Percentiles rank a stretch among this genome's conserved stretches.
Conservation (phyloP, 2,329 filamentous ascomycete genomes). For the Arthroderma sp. region DNA sequence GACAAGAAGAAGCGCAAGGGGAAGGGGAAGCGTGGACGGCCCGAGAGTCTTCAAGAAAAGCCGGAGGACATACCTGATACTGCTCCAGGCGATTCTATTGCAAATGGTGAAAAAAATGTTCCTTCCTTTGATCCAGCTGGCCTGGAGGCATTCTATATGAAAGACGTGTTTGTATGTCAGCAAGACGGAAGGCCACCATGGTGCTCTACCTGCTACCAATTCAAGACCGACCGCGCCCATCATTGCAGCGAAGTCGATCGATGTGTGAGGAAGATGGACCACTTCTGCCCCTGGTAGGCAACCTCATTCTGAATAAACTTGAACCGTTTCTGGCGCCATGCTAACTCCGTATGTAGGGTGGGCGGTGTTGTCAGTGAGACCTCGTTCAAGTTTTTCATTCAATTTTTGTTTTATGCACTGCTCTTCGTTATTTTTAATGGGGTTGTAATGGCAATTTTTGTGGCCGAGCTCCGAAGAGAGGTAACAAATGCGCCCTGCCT, state of each 20-base stretch:
- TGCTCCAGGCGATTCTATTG: not conserved
- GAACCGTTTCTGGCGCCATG: not conserved
- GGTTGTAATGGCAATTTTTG: conserved; percentile 51
- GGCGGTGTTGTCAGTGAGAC: conserved; percentile 82
- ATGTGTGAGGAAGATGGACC: conserved; percentile 84
- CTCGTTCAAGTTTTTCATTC: conserved; percentile 81
- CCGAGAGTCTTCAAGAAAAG: conserved; percentile 13
- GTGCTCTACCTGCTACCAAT: conserved; percentile 72
- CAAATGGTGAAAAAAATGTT: conserved; percentile 17
- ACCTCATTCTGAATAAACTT: not conserved
- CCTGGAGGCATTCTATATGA: conserved; percentile 65
- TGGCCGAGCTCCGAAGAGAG: conserved; percentile 43
- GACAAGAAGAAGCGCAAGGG: conserved; percentile 10
- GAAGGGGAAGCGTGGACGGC: not conserved
- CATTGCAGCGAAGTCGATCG: conserved; percentile 72
- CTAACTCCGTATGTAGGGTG: conserved; percentile 45
- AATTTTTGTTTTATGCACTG: conserved; percentile 65
- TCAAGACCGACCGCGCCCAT: conserved; percentile 78
- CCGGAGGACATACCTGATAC: conserved; percentile 11
- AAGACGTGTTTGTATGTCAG: conserved; percentile 74
- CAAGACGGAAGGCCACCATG: conserved; percentile 71
- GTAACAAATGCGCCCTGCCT: conserved; percentile 22
- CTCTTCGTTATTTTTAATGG: conserved; percentile 56
- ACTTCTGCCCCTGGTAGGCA: conserved; percentile 71
- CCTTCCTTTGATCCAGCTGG: conserved; percentile 50